Base-by-base conservation (phyloP, 768 basidiomycete species). In the Lentinula sp. region DNA sequence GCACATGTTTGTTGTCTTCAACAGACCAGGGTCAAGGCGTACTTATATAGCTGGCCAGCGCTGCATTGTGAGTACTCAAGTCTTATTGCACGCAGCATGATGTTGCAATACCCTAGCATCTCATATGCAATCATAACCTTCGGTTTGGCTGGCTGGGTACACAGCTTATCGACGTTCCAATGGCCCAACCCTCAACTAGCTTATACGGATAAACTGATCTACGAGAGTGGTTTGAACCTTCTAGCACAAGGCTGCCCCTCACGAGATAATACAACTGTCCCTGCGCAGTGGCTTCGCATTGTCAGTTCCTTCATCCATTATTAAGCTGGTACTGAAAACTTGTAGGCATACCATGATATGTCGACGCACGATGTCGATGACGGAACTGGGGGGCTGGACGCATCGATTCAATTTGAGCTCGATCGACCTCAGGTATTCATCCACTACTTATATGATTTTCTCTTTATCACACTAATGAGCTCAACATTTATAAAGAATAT, bases 301-400 rank as follows among this genome's bases (percentile, higher is more conserved):
- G 77, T 77, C 52, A 15, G 74, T 63, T 45, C 41, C 33, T 3
- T 57, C 6, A 10, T 54, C 18, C 43, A 23, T 39, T 4, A 9
- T 18, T 15, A 16, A 60, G 49, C 18, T n/a, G 6, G 57, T 36
- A 35, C 53, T 18, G 58, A 54, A 54, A 33, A 10, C 78, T 76
- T 80, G 20, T 15, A 56, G 55, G 55, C 55, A 35, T 82, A 80
- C 64, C 81, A 83, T 66, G 81, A 83, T 67, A 76, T 77, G 72
- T 73, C 79, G 23, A 79, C 81, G 6, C 73, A 79, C 55, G 75
- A 82, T 64, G 69, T 71, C 28, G 70, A 74, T 18, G 72, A 75
- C 65, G 80, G 79, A 8, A 74, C 73, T 1, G 82, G 81, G 28
- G 81, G 82, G 16, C 49, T 83, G 57, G 82, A 83, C 62, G 79